These are phyloP conservation scores for Fusarium protoensiforme DNA, from an alignment of 2,329 filamentous ascomycete genomes.

Conservation along the genomic window DNA sequence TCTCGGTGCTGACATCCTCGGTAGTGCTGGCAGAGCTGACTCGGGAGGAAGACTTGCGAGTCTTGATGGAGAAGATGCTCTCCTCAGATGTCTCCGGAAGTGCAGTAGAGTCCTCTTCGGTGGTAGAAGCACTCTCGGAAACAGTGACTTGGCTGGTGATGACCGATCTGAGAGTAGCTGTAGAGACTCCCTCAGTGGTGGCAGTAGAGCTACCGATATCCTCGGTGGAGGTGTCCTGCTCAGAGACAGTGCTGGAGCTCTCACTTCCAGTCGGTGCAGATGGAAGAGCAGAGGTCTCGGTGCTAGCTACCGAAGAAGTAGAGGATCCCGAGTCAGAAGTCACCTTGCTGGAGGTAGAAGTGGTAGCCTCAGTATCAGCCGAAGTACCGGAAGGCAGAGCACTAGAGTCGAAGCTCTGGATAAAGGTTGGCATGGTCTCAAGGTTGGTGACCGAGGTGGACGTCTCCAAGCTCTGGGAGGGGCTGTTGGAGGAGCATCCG, in stretches of 20 bases:
- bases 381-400: slow-evolving; percentile 17
- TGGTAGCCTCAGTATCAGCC: background rate
- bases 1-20: slow-evolving; percentile 4
- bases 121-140: slow-evolving; percentile 7
- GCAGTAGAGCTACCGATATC: background rate
- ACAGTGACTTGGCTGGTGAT: slow-evolving; percentile 22
- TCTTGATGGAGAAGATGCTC: background rate
- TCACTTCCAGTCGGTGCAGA: background rate
- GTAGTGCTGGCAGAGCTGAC: background rate
- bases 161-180: slow-evolving; percentile 10
- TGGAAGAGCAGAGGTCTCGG: background rate
- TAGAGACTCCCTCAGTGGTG: background rate
- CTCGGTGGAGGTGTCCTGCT: background rate
- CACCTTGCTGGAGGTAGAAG: background rate
- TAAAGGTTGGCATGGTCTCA: slow-evolving; percentile 37
- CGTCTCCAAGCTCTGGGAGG: background rate
- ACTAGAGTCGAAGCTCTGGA: slow-evolving; percentile 25
- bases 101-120: background rate
- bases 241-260: slow-evolving; percentile 7
- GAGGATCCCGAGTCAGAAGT: background rate
- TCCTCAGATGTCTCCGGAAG: background rate
- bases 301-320: background rate
- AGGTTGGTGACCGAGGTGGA: slow-evolving; percentile 22
- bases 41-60: background rate
- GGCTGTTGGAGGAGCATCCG: slow-evolving; percentile 24